Evolutionary conservation across 176 grass and related monocot genomes (phyloP).

Genomic region (Neostapfia colusana): DNA sequence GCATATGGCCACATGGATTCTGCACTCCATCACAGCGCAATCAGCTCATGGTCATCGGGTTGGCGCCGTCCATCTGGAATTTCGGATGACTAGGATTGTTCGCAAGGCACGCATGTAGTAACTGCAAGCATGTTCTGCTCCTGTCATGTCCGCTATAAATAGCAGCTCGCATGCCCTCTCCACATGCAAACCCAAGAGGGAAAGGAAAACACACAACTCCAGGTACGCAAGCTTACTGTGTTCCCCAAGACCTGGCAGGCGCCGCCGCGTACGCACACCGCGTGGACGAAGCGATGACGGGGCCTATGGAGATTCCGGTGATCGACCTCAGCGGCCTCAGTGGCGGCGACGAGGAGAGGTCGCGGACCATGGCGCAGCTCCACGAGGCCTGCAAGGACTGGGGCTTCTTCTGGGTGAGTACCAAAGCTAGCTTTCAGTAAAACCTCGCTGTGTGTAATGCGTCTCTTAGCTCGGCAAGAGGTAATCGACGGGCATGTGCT

Average conservation of each 20-base stretch:
- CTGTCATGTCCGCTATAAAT: not conserved
- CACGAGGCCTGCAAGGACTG: constrained; percentile 67
- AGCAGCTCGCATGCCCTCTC: not conserved
- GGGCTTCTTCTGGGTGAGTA: constrained; percentile 83
- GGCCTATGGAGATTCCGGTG: constrained; percentile 64
- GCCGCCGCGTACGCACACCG: not conserved
- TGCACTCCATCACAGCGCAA: no score
- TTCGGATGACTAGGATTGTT: not conserved
- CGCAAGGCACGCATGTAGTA: not conserved
- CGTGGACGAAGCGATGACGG: not conserved
- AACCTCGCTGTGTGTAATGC: no score
- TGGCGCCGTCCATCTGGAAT: not conserved
- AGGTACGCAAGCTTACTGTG: not conserved
- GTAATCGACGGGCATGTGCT: not conserved
- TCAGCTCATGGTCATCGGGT: not conserved
- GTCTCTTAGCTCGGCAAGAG: no score
- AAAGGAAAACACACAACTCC: not conserved
- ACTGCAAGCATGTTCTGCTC: not conserved
- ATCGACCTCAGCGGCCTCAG: constrained; percentile 58
- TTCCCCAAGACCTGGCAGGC: not conserved
- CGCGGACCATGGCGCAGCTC: constrained; percentile 50
- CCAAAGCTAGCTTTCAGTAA: not conserved
- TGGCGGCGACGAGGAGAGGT: constrained; percentile 41
- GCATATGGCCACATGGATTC: constrained; percentile 16
- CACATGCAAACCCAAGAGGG: not conserved